Conservation (phyloP, 768 basidiomycete species). For the Cystobasidium ongulense region DNA sequence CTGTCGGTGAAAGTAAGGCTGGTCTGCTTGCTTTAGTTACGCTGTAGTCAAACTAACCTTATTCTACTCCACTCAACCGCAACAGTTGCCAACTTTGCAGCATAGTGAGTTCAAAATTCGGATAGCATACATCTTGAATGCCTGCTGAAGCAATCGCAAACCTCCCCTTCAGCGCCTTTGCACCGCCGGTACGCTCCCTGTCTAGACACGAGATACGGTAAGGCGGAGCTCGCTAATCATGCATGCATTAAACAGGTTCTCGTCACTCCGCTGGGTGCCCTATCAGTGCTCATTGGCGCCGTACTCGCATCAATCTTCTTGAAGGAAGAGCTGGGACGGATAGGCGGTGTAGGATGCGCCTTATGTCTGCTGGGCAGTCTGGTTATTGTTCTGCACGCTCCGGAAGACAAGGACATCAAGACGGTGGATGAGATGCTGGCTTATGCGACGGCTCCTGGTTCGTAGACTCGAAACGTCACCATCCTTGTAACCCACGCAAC, state of each 20-base stretch:
- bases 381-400: constrained; percentile 92
- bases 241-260: constrained; percentile 50
- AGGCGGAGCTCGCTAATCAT: no score
- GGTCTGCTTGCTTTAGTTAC: not conserved
- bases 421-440: constrained; percentile 88
- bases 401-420: constrained; percentile 82
- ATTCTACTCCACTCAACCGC: not conserved
- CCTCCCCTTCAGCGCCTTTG: constrained; percentile 57
- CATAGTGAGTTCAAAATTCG: constrained; percentile 52
- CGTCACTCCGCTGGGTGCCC: constrained; percentile 94
- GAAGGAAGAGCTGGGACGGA: constrained; percentile 83
- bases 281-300: constrained; percentile 92
- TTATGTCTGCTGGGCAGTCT: constrained; percentile 77
- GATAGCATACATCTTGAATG: no score
- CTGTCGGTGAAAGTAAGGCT: constrained; percentile 74
- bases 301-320: constrained; percentile 87
- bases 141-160: no score
- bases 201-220: not conserved
- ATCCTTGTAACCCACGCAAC: not conserved
- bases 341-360: constrained; percentile 78
- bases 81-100: constrained; percentile 66
- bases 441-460: constrained; percentile 89
- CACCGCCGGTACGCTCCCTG: constrained; percentile 60
- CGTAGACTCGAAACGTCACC: constrained; percentile 36
- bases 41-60: constrained; percentile 47